These are phyloP conservation scores for Quercus alba DNA, from an alignment of 306 rosid genomes.

Conservation along the genomic window DNA sequence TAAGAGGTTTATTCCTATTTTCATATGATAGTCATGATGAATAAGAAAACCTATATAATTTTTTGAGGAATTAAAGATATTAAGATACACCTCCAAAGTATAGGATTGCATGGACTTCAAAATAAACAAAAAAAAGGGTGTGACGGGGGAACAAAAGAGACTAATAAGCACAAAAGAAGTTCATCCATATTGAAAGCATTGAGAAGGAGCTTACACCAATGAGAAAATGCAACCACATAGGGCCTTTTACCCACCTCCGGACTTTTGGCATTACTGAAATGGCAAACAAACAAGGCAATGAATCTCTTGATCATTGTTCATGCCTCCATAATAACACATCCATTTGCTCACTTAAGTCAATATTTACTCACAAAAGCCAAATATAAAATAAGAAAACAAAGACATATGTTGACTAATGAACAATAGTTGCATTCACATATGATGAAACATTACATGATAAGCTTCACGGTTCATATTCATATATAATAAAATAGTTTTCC, in stretches of 20 bases:
- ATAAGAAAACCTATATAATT: background rate
- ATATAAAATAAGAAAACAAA: background rate
- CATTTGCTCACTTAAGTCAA: background rate
- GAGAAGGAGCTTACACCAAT: slow-evolving; percentile 67
- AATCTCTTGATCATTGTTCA: background rate
- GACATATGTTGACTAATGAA: background rate
- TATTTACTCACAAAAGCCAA: background rate
- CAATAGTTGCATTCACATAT: background rate
- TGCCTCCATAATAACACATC: background rate
- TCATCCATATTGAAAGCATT: slow-evolving; percentile 2
- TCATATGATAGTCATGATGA: background rate
- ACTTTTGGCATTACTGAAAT: slow-evolving; percentile 87
- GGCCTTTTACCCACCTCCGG: slow-evolving; percentile 64
- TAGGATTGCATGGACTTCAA: background rate
- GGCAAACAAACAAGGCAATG: slow-evolving; percentile 7
- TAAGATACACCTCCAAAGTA: background rate
- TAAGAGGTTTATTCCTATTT: background rate
- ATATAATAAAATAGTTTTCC: background rate
- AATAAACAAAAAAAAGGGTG: background rate
- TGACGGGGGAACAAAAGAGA: background rate
- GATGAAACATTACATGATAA: background rate
- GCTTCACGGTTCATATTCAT: background rate
- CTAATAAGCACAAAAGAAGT: background rate
- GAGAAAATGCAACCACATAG: slow-evolving; percentile 94
- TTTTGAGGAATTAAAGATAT: background rate